Base-by-base conservation (phyloP, 2,329 filamentous ascomycete genomes). In the Malbranchea zuffiana region DNA sequence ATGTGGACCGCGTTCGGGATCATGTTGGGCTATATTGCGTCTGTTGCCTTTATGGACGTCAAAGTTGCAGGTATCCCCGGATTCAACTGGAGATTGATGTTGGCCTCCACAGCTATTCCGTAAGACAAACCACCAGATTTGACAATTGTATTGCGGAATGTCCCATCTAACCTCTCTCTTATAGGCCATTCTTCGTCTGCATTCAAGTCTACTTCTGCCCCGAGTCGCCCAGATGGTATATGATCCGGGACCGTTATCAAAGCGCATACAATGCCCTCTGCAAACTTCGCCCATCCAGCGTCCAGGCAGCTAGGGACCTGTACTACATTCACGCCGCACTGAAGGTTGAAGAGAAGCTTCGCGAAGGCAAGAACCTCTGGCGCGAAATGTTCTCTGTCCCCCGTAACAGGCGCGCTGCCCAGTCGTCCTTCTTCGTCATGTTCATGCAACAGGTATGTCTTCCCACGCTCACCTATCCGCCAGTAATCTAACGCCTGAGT, bases 361-460 rank as follows among this genome's bases (percentile, higher is more conserved):
- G 57, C 11, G 59, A 56, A 7, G 39, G 66, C 6, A 71, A 61
- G 47, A 76, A 68, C 16, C 72, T 80, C 11, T 75, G 82, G 45
- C 31, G 61, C 23, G 59, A 67, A 41, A 53, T 73, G 1, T 67
- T 67, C 42, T 65, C 62, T 7, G 62, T 68, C 34, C 63, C 63
- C 4, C 61, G 64, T 13, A 55, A 67, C 36, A 57, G 64, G 26
- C 61, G 64, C 21, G 84, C 84, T 2, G 86, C 77, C 3, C 67
- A 81, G 18, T 83, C 82, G 3, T 80, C 82, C 1, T 81, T 78
- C 45, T 75, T 76, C 1, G 82, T 88, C 47, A 92, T 92, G 83
- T 75, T 81, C 48, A 76, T 75, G 0, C 78, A 82, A 56, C 76
- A 81, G 55, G 76, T 80, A 70, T 79, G 75, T 47, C 71, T 70